Percentiles rank a stretch among this genome's conserved stretches.
phyloP scores from a whole-genome alignment of 139 green algal species.

The Chlamydomonas sp. region DNA sequence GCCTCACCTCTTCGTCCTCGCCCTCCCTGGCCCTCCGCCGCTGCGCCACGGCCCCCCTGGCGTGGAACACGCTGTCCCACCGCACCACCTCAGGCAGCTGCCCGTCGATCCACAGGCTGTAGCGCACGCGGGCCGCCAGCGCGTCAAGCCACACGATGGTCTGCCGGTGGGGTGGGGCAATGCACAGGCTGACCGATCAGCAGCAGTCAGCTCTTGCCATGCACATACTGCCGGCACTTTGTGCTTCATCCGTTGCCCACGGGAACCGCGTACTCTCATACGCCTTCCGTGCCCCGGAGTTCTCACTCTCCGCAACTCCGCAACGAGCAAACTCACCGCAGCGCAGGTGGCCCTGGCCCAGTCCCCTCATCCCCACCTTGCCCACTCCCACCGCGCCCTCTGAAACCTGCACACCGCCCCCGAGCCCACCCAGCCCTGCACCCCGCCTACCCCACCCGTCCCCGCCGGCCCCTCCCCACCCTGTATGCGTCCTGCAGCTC shows the following conservation, averaged over 20 bases:
- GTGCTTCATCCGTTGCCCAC: too few relatives aligned
- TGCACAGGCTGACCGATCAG: too few relatives aligned
- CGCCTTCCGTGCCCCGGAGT: too few relatives aligned
- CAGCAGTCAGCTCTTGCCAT: too few relatives aligned
- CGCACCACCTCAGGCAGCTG: constrained; percentile 63
- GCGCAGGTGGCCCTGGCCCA: background rate
- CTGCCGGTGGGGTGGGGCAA: constrained; percentile 4
- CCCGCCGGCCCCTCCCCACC: constrained; percentile 4
- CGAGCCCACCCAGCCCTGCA: background rate
- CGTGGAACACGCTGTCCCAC: constrained; percentile 59
- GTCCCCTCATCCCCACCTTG: background rate
- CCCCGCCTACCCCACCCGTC: background rate
- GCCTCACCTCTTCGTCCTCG: background rate
- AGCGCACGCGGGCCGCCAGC: constrained; percentile 64
- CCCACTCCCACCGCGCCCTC: background rate
- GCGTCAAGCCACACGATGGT: constrained; percentile 76
- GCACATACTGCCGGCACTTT: too few relatives aligned
- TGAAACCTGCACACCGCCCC: background rate
- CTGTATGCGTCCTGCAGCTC: constrained; percentile 45
- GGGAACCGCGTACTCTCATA: too few relatives aligned
- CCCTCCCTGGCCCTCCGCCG: background rate
- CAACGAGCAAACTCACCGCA: too few relatives aligned
- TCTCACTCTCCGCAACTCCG: too few relatives aligned
- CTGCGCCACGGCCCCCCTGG: constrained; percentile 1
- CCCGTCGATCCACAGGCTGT: constrained; percentile 77